phyloP scores from a whole-genome alignment of 2,329 filamentous ascomycete species.

The Xylariales sp. region DNA sequence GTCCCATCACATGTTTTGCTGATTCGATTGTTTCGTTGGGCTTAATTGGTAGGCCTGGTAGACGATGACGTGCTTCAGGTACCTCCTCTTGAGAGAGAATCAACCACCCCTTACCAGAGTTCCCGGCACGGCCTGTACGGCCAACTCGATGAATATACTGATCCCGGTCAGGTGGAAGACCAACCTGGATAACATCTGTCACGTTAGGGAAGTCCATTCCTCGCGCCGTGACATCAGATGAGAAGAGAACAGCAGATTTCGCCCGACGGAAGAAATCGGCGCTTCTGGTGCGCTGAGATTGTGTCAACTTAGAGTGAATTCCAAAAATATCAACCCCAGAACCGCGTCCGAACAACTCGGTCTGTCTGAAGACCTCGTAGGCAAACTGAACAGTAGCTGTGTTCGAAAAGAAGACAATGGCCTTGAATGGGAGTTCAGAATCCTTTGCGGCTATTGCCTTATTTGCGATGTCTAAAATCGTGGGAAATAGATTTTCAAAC shows the following conservation, averaged over 20 bases:
- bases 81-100: slow-evolving; percentile 69
- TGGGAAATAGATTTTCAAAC: slow-evolving; percentile 81
- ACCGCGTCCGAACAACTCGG: slow-evolving; percentile 51
- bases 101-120: slow-evolving; percentile 77
- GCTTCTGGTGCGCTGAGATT: slow-evolving; percentile 74
- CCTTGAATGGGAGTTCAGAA: slow-evolving; percentile 79
- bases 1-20: slow-evolving; percentile 65
- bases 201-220: slow-evolving; percentile 87
- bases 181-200: slow-evolving; percentile 81
- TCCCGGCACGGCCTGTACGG: slow-evolving; percentile 80
- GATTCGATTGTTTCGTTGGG: slow-evolving; percentile 63
- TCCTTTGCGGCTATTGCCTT: slow-evolving; percentile 68
- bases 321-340: slow-evolving; percentile 60
- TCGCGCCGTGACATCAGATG: slow-evolving; percentile 82
- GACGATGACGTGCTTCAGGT: slow-evolving; percentile 58
- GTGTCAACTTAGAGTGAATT: slow-evolving; percentile 84
- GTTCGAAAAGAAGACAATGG: slow-evolving; percentile 91
- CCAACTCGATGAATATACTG: slow-evolving; percentile 83
- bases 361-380: slow-evolving; percentile 64
- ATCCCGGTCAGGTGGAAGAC: slow-evolving; percentile 72
- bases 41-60: slow-evolving; percentile 71
- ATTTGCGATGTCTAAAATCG: slow-evolving; percentile 79
- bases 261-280: slow-evolving; percentile 77
- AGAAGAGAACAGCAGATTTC: slow-evolving; percentile 74
- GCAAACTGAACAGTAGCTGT: slow-evolving; percentile 78